These are phyloP conservation scores for Zygosaccharomyces bailii DNA, from an alignment of 805 yeast species.

Conservation along the genomic window DNA sequence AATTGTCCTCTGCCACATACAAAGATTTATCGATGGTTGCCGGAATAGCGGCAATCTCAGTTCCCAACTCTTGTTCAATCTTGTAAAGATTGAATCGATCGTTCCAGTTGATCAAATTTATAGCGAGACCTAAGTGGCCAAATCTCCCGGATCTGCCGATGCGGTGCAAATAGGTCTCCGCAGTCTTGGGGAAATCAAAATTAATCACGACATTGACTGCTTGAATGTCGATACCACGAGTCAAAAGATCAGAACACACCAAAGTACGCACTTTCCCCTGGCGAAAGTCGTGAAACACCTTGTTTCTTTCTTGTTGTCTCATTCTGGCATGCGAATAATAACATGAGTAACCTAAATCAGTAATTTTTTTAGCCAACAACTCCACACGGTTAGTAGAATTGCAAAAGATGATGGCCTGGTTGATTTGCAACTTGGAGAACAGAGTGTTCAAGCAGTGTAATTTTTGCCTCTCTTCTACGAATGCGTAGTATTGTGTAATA, in stretches of 20 bases:
- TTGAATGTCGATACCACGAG: constrained; percentile 98
- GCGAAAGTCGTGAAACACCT: constrained; percentile 97
- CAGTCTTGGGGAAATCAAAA: constrained; percentile 97
- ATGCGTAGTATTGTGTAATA: constrained; percentile 97
- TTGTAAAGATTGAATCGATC: constrained; percentile 91
- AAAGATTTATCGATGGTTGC: constrained; percentile 83
- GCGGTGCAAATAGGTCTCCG: constrained; percentile 96
- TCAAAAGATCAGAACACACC: constrained; percentile 92
- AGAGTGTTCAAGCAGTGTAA: constrained; percentile 93
- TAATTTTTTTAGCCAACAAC: constrained; percentile 89
- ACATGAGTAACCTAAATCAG: constrained; percentile 95
- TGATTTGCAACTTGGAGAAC: constrained; percentile 89
- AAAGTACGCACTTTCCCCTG: constrained; percentile 96
- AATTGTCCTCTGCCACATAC: constrained; percentile 77
- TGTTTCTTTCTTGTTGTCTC: constrained; percentile 96
- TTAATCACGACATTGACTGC: constrained; percentile 97
- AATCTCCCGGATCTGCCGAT: constrained; percentile 99
- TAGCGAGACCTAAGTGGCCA: constrained; percentile 97
- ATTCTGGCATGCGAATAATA: constrained; percentile 95
- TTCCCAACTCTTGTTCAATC: constrained; percentile 95
- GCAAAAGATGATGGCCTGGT: constrained; percentile 95
- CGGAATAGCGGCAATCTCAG: constrained; percentile 96
- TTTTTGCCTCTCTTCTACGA: constrained; percentile 94
- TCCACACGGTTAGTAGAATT: constrained; percentile 96
- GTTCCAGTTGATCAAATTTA: constrained; percentile 93